Evolutionary conservation across 2,329 filamentous ascomycete species (phyloP), one percentile per base, ranked within the genome.

Genomic region (Aspergillus caelatus): DNA sequence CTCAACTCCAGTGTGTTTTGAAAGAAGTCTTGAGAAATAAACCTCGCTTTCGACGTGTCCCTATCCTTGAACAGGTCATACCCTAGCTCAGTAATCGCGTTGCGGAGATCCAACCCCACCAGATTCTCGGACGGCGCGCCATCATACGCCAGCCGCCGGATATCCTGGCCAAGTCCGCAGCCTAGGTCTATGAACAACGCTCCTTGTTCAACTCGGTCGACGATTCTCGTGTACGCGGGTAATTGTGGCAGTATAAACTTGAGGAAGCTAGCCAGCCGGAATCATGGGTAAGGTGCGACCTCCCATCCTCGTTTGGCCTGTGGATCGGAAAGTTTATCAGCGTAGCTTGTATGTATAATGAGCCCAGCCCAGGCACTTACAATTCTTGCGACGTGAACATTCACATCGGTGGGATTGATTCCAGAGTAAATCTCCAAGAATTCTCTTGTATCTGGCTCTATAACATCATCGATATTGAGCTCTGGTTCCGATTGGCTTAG

Each of bases 21-120:
- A 30, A 66, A 60, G 21, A 64, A 64, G n/a, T 66, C 62, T 4
- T 58, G 45, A 14, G 32, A 39, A 19, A 66, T 21, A 21, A 64
- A 62, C 1, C 11, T 5, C n/a, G 52, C 28, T 4, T 23, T 43
- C 1, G 60, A 46, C 3, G 4, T 55, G 10, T 36, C 10, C 1
- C n/a, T 11, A 41, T 59, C 45, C 1, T 21, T 11, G 23, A 53
- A 59, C 11, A 59, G 6, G 4, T 59, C 12, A 16, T 52, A 53
- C 21, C 57, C 57, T 4, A 59, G 12, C 4, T 59, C 30, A 11
- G 53, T 19, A 21, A 26, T 41, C 5, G 9, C 45, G 7, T 14
- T 23, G 2, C 10, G 9, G 4, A 53, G 19, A 9, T 59, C 57
- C 32, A 53, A 1, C 1, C 30, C 57, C 12, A 41, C 21, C 4